These are phyloP conservation scores for Rhododendron molle DNA, from an alignment of 148 eudicot species.

Conservation along the genomic window DNA sequence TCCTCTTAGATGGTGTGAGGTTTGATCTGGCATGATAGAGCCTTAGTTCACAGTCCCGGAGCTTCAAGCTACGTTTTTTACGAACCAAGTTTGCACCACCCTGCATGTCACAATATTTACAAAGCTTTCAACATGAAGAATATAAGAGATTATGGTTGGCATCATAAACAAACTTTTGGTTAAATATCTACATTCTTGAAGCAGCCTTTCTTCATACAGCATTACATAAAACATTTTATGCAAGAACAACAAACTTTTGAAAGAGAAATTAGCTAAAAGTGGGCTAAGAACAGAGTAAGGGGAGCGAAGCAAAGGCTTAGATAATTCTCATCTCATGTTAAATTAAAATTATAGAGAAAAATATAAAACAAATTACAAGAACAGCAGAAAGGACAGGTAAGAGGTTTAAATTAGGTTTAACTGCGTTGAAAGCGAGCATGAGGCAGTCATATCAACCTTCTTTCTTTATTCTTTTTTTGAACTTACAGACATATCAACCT, in stretches of 20 bases:
- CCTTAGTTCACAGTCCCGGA: slow-evolving; percentile 79
- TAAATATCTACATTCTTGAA: background rate
- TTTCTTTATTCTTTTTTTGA: background rate
- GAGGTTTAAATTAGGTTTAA: background rate
- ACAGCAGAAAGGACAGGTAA: background rate
- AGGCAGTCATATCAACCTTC: background rate
- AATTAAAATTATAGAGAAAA: background rate
- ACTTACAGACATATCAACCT: background rate
- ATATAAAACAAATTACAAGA: background rate
- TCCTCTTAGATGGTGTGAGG: slow-evolving; percentile 64
- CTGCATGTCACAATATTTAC: slow-evolving; percentile 27
- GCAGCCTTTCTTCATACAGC: background rate
- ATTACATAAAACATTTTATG: background rate
- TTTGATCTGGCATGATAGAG: slow-evolving; percentile 54
- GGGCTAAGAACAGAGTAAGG: background rate
- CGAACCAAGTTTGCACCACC: slow-evolving; percentile 64
- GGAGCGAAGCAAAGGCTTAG: background rate
- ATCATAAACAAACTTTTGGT: background rate
- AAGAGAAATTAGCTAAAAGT: background rate
- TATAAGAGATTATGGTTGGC: background rate
- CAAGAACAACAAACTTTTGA: background rate
- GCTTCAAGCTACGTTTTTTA: slow-evolving; percentile 55
- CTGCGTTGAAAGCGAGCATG: background rate
- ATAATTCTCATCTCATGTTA: background rate
- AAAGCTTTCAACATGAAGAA: background rate